Base-by-base conservation (phyloP, 192 early-diverging fungal genomes). In the Lobosporangium transversale region DNA sequence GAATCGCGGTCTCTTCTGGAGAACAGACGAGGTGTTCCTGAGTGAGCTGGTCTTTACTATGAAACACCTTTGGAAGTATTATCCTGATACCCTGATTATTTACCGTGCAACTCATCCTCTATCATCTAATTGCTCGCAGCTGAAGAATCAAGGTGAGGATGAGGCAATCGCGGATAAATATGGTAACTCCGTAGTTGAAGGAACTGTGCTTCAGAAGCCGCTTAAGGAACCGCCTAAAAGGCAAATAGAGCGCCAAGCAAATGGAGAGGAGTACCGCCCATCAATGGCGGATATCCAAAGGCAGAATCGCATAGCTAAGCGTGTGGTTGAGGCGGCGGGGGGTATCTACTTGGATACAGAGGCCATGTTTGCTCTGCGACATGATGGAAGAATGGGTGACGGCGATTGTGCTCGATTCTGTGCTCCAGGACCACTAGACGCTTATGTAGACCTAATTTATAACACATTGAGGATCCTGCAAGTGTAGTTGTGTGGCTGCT, bases 401-500 rank as follows among this genome's bases (percentile, higher is more conserved):
- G 79, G 67, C 17, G 86, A 86, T 35, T 88, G 86, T 67, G 48
- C 82, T 35, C 52, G 86, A 32, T 86, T 82, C 65, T 88, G 85
- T 79, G 84, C 86, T 23, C 86, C 86, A 4, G 86, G 86, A 18
- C 86, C 86, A 3, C 55, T 83, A 33, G 86, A 88, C 70, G 76
- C 80, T 26, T 85, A 82, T 60, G 55, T 62, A 27, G 65, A 81
- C 32, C 66, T 81, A 18, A 20, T 78, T 26, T 78, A 76, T 56
- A 71, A 71, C 42, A 63, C 66, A 23, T 44, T 78, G n/a, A 59
- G 62, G 24, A 62, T 76, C 59, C 50, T 76, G 32, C 68, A 60
- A 18, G 56, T 29, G 21, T 59, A 58, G n/a, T n/a, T n/a, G n/a
- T n/a, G n/a, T n/a, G n/a, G n/a, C n/a, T n/a, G n/a, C n/a, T n/a